These are phyloP conservation scores for Macaranga tanarius DNA, from an alignment of 441 rosid species.

Conservation along the genomic window DNA sequence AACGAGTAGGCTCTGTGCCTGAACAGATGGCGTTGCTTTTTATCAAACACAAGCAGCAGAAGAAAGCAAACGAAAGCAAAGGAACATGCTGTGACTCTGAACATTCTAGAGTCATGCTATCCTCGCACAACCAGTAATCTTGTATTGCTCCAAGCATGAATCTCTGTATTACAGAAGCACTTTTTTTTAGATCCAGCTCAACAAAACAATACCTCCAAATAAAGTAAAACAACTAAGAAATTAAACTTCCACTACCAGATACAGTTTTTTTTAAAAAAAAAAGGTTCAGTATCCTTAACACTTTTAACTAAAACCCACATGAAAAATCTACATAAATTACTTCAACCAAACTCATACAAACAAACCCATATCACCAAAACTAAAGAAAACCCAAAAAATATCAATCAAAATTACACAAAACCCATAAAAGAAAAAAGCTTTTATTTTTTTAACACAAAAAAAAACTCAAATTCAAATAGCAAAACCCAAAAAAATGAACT, in stretches of 20 bases:
- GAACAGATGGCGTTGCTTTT: constrained; percentile 42
- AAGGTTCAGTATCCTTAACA: constrained; percentile 10
- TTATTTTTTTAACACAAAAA: constrained; percentile 8
- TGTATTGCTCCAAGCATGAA: constrained; percentile 33
- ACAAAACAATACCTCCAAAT: constrained; percentile 17
- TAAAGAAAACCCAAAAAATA: constrained; percentile 9
- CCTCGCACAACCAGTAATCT: constrained; percentile 33
- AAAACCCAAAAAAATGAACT: background rate
- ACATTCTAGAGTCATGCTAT: constrained; percentile 52
- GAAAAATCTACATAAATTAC: constrained; percentile 27
- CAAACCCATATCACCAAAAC: constrained; percentile 25
- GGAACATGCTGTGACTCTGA: constrained; percentile 45
- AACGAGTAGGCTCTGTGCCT: constrained; percentile 31
- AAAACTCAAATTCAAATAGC: constrained; percentile 26
- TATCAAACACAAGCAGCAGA: constrained; percentile 40
- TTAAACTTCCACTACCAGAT: constrained; percentile 9
- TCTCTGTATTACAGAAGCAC: constrained; percentile 35
- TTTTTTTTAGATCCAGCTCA: constrained; percentile 45
- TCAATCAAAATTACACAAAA: constrained; percentile 15
- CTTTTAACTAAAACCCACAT: constrained; percentile 12
- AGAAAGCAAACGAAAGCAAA: constrained; percentile 36
- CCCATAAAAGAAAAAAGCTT: background rate
- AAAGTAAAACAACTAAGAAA: constrained; percentile 5
- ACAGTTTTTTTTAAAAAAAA: constrained; percentile 12
- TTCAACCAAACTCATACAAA: constrained; percentile 26